A percentile compares a stretch with the other conserved stretches of the same genome.
Conservation (phyloP, 805 yeast species). For the Nadsonia fulvescens region DNA sequence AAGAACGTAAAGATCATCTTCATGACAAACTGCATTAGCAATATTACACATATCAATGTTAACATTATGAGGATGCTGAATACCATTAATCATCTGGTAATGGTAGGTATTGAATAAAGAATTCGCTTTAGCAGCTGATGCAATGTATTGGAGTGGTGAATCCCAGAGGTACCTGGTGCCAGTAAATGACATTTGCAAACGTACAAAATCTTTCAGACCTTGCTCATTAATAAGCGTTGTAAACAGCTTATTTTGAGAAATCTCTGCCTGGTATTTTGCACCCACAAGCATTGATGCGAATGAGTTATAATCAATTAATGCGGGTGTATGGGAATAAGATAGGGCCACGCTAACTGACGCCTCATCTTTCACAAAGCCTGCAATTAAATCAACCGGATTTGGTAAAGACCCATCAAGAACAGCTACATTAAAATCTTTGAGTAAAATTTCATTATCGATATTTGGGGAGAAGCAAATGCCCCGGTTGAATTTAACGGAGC, state of each 20-base stretch:
- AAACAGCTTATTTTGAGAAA: too few relatives aligned
- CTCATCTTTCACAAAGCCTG: slow-evolving; percentile 14
- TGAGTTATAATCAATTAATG: too few relatives aligned
- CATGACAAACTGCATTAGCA: slow-evolving; percentile 14
- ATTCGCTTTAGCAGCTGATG: too few relatives aligned
- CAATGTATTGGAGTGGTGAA: too few relatives aligned
- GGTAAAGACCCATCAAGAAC: slow-evolving; percentile 8
- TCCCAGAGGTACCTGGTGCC: too few relatives aligned
- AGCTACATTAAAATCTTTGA: slow-evolving; percentile 8
- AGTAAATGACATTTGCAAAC: too few relatives aligned
- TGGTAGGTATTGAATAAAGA: slow-evolving; percentile 8
- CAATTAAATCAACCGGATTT: slow-evolving; percentile 11
- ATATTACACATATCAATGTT: slow-evolving; percentile 9
- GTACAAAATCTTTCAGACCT: too few relatives aligned
- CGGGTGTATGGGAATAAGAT: too few relatives aligned
- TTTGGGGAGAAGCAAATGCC: slow-evolving; percentile 15
- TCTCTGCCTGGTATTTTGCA: too few relatives aligned
- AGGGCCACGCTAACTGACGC: slow-evolving; percentile 9
- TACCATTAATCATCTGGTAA: slow-evolving; percentile 14
- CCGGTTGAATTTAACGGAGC: slow-evolving; percentile 7
- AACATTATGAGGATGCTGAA: slow-evolving; percentile 10
- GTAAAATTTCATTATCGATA: slow-evolving; percentile 10
- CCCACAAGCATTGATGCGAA: too few relatives aligned
- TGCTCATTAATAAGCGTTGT: too few relatives aligned
- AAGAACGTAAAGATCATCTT: slow-evolving; percentile 14